phyloP scores from a whole-genome alignment of 75 land plant genomes.

The Picea sitchensis region DNA sequence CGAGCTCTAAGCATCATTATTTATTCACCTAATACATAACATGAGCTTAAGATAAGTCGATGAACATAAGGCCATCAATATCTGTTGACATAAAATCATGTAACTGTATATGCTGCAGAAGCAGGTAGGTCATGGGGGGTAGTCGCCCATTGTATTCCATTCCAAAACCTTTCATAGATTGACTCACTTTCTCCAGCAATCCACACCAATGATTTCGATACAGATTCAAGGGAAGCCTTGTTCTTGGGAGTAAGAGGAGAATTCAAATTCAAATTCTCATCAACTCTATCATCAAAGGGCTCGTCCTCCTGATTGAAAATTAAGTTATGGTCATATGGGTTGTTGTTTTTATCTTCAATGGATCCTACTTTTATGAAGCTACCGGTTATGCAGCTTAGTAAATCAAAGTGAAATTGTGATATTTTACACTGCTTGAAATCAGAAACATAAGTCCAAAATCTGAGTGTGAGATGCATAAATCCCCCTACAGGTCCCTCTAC shows the following conservation, averaged over 20 bases:
- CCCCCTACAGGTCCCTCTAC: constrained; percentile 5
- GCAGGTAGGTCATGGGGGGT: constrained; percentile 67
- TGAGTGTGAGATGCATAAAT: constrained; percentile 57
- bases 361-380: constrained; percentile 43
- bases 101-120: constrained; percentile 44
- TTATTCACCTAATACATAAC: constrained; percentile 48
- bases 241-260: constrained; percentile 31
- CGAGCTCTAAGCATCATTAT: background rate
- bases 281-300: background rate
- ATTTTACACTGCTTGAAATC: constrained; percentile 49
- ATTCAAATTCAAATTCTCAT: constrained; percentile 7
- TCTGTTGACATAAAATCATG: constrained; percentile 56
- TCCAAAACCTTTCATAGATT: constrained; percentile 87
- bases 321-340: background rate
- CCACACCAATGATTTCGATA: constrained; percentile 71
- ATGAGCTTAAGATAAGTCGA: constrained; percentile 30
- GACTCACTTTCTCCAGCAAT: constrained; percentile 76
- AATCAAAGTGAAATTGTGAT: constrained; percentile 43
- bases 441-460: constrained; percentile 61
- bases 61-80: constrained; percentile 41
- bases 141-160: constrained; percentile 77
- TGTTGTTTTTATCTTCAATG: constrained; percentile 14
- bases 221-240: constrained; percentile 54
- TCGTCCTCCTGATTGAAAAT: background rate
- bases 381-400: constrained; percentile 42